Evolutionary conservation across 257 asterid genomes (phyloP).

Genomic region (Solanum infundibuliforme): DNA sequence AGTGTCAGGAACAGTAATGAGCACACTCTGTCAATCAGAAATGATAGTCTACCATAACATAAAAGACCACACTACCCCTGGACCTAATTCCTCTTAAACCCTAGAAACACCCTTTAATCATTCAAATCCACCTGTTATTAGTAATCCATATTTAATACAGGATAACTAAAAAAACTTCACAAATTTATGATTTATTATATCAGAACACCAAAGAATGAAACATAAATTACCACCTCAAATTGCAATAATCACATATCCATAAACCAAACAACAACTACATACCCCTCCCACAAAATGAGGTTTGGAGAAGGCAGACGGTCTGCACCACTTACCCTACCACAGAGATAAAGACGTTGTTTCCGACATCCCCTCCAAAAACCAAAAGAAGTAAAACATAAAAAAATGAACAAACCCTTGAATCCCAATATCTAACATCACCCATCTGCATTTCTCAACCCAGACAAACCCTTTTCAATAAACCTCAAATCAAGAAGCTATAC

Average conservation of each 20-base stretch:
- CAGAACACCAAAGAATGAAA: not conserved
- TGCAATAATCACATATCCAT: not conserved
- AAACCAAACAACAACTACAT: not conserved
- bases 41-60: not conserved
- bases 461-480: not conserved
- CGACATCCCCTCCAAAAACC: not conserved
- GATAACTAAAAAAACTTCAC: not conserved
- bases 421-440: not conserved
- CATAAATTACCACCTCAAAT: not conserved
- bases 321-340: not conserved
- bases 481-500: not conserved
- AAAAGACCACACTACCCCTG: slow-evolving; percentile 42
- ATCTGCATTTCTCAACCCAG: not conserved
- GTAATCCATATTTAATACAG: not conserved
- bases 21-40: slow-evolving; percentile 11
- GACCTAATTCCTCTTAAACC: not conserved
- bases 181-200: not conserved
- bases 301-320: not conserved
- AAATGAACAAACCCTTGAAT: not conserved
- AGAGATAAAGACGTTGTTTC: not conserved
- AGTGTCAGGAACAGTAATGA: slow-evolving; percentile 27
- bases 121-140: not conserved
- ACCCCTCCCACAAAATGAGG: not conserved
- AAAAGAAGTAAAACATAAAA: not conserved
- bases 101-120: not conserved